Percentiles rank a stretch among this genome's conserved stretches.
These are phyloP conservation scores for Primulina eburnea DNA, from an alignment of 257 asterid species.

Conservation along the genomic window DNA sequence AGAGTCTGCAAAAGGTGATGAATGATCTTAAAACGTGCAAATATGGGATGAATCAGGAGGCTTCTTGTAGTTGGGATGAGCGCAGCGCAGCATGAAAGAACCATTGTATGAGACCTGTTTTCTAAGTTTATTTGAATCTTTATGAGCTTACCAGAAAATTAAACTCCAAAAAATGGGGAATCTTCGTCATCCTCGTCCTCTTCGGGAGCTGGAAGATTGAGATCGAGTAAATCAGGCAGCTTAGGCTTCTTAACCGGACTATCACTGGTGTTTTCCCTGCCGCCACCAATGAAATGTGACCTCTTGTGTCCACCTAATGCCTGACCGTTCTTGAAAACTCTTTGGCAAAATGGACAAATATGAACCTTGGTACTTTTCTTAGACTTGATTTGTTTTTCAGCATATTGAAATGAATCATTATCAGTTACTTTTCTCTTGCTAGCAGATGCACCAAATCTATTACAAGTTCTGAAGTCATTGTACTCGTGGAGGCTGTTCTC, in stretches of 20 bases:
- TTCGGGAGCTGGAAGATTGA: slow-evolving; percentile 80
- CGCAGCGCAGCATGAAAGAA: no score
- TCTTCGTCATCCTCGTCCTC: slow-evolving; percentile 51
- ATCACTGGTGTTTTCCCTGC: slow-evolving; percentile 34
- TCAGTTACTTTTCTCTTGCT: slow-evolving; percentile 33
- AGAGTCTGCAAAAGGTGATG: no score
- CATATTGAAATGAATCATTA: slow-evolving; percentile 30
- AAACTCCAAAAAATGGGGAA: slow-evolving; percentile 24
- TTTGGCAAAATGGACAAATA: slow-evolving; percentile 66
- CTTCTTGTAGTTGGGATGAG: no score
- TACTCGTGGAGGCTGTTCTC: slow-evolving; percentile 62
- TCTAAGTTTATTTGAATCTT: no score
- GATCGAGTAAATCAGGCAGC: slow-evolving; percentile 58
- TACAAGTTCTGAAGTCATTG: slow-evolving; percentile 27
- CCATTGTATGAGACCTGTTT: no score
- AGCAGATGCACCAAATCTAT: slow-evolving; percentile 13
- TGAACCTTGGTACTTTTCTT: slow-evolving; percentile 54
- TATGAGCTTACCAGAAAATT: no score
- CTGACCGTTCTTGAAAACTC: slow-evolving; percentile 89
- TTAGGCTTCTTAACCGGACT: slow-evolving; percentile 41
- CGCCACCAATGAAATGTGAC: slow-evolving; percentile 67
- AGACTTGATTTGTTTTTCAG: slow-evolving; percentile 38
- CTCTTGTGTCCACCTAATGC: slow-evolving; percentile 98
- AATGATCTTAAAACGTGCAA: no score
- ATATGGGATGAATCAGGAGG: no score